Base-by-base conservation (phyloP, 208 protist species). In the Leishmania guyanensis region DNA sequence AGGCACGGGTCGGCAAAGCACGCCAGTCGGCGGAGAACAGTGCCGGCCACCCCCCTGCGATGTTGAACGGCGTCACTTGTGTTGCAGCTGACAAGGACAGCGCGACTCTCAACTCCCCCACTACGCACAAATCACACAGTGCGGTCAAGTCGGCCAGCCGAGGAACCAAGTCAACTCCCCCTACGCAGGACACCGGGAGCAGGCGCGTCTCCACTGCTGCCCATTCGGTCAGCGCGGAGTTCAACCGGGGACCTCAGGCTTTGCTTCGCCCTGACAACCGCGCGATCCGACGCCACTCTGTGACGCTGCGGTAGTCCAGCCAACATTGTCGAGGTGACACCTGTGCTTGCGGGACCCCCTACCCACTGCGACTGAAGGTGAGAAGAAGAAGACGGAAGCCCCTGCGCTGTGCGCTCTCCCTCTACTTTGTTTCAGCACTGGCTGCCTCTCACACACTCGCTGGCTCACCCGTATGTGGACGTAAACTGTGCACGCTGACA, bases 221-320 rank as follows among this genome's bases (percentile, higher is more conserved):
- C 22, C 10, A n/a, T 29, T 5, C 14, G 36, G 4, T 14, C 36
- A 26, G 36, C 36, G 16, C 65, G 9, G 58, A 46, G 17, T 26
- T 33, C 3, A 22, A 70, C 43, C 17, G 39, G 1, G n/a, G n/a
- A 9, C 46, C 62, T 53, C 64, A 6, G 14, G 33, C 62, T 53
- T 56, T 58, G 22, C 46, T 79, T 12, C 46, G 46, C 29, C 60
- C 48, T 79, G 64, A 79, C 43, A 56, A 48, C 9, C 50, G 76
- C 64, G 46, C 48, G 39, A 70, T 48, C 26, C 64, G 64, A 50
- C 64, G 48, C 2, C 26, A 71, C 48, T 46, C 39, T 33, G 50
- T 72, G 36, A 5, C 43, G 33, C 70, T 56, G 46, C 48, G 70
- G 26, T 8, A 20, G n/a, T 26, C 70, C 26, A 12, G 70, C 20